A percentile compares a stretch with the other conserved stretches of the same genome.
These are phyloP conservation scores for Teunomyces panamensis DNA, from an alignment of 805 yeast genomes.

Conservation along the genomic window DNA sequence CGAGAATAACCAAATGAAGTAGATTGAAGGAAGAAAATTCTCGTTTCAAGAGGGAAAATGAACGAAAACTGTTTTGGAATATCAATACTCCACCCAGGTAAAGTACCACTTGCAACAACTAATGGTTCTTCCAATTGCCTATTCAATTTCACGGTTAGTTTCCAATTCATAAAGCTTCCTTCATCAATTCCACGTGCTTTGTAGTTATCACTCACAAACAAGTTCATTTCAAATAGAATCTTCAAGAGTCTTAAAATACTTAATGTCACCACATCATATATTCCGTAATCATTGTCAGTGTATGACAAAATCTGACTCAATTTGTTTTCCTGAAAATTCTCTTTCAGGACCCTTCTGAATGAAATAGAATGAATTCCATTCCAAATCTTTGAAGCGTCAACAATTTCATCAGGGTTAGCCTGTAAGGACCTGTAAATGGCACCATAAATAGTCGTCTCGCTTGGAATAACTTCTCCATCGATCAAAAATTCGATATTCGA, in stretches of 20 bases:
- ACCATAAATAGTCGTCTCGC: slow-evolving; percentile 72
- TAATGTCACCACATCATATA: slow-evolving; percentile 28
- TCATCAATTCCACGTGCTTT: slow-evolving; percentile 11
- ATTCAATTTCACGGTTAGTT: slow-evolving; percentile 79
- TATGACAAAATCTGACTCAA: slow-evolving; percentile 3
- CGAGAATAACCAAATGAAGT: slow-evolving; percentile 92
- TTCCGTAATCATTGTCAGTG: slow-evolving; percentile 18
- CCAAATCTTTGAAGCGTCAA: slow-evolving; percentile 59
- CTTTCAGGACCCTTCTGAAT: slow-evolving; percentile 32
- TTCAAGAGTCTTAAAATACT: slow-evolving; percentile 49
- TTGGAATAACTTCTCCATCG: slow-evolving; percentile 56
- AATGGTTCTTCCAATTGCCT: slow-evolving; percentile 88
- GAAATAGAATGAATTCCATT: slow-evolving; percentile 49
- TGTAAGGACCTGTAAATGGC: slow-evolving; percentile 58
- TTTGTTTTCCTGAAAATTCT: slow-evolving; percentile 9
- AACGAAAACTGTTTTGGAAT: slow-evolving; percentile 77
- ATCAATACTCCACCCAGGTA: slow-evolving; percentile 82
- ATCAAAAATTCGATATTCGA: slow-evolving; percentile 52
- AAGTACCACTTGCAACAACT: slow-evolving; percentile 77
- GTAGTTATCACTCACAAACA: slow-evolving; percentile 17
- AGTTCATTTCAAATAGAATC: slow-evolving; percentile 41
- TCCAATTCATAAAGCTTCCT: slow-evolving; percentile 62
- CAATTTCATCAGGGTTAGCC: slow-evolving; percentile 30
- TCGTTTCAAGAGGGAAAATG: slow-evolving; percentile 77
- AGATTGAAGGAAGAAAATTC: slow-evolving; percentile 74